Conservation (phyloP, 768 basidiomycete genomes). For the Cyathus striatus region DNA sequence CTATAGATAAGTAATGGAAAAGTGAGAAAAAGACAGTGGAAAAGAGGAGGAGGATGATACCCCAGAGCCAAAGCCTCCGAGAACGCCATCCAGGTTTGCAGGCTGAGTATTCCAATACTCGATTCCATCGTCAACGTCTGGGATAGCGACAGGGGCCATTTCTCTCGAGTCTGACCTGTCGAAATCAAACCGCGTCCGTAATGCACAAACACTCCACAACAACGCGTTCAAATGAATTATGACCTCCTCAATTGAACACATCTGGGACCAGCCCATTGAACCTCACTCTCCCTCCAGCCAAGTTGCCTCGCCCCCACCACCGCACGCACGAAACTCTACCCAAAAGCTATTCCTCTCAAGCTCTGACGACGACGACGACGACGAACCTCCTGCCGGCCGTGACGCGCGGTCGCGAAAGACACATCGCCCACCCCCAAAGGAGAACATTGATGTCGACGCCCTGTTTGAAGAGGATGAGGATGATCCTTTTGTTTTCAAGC, state of each 20-base stretch:
- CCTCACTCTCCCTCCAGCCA: conserved; percentile 16
- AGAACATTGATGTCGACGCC: conserved; percentile 45
- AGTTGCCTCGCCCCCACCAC: conserved; percentile 16
- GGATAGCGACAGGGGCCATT: conserved; percentile 23
- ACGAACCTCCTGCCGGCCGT: too few species aligned
- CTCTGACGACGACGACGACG: conserved; percentile 46
- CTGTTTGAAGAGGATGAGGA: conserved; percentile 34
- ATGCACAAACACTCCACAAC: conserved; percentile 32
- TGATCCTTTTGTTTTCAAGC: conserved; percentile 31
- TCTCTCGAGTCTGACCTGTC: conserved; percentile 12
- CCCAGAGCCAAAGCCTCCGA: conserved; percentile 55
- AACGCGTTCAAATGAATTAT: conserved; percentile 32
- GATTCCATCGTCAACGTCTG: conserved; percentile 72
- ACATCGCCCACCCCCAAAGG: conserved; percentile 33
- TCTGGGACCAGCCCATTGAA: conserved; percentile 53
- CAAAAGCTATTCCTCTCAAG: conserved; percentile 55
- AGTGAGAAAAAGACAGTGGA: conserved; percentile 8
- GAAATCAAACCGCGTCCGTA: conserved; percentile 20
- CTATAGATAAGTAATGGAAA: conserved; percentile 33
- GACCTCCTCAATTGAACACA: conserved; percentile 42
- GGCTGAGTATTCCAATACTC: conserved; percentile 83
- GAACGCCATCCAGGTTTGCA: conserved; percentile 81
- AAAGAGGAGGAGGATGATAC: conserved; percentile 42
- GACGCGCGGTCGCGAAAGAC: conserved; percentile 12
- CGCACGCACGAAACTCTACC: conserved; percentile 25